These are phyloP conservation scores for Cercospora janseana DNA, from an alignment of 2,329 filamentous ascomycete species.

Conservation along the genomic window DNA sequence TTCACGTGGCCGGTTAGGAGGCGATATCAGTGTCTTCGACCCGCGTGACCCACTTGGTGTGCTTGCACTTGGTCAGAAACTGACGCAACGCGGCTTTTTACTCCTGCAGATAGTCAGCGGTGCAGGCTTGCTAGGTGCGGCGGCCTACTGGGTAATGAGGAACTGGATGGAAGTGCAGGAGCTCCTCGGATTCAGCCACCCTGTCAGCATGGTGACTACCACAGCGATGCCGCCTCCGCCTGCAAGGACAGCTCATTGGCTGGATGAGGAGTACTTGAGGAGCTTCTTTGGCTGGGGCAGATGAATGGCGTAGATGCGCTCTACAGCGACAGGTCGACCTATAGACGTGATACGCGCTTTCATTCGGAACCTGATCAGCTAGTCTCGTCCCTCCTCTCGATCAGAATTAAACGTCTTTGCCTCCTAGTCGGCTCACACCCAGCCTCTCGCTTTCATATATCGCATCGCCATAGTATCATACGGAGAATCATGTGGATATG, in stretches of 20 bases:
- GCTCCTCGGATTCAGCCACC: constrained; percentile 26
- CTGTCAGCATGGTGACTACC: constrained; percentile 15
- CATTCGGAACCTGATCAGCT: not conserved
- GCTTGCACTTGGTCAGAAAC: constrained; percentile 58
- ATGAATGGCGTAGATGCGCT: not conserved
- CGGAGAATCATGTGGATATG: too few relatives aligned
- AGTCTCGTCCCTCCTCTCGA: too few relatives aligned
- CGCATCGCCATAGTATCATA: too few relatives aligned
- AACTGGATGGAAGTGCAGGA: constrained; percentile 35
- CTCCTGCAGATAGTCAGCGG: constrained; percentile 72
- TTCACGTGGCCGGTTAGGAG: constrained; percentile 36
- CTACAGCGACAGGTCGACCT: not conserved
- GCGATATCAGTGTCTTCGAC: constrained; percentile 42
- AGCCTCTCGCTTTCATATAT: too few relatives aligned
- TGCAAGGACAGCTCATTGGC: constrained; percentile 10
- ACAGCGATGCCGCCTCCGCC: constrained; percentile 19
- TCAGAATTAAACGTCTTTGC: too few relatives aligned
- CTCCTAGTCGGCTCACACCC: too few relatives aligned
- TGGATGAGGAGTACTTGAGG: constrained; percentile 11
- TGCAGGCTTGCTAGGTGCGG: constrained; percentile 69
- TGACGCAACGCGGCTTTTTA: constrained; percentile 64
- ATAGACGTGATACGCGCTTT: too few relatives aligned
- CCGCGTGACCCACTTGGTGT: constrained; percentile 77
- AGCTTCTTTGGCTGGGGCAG: constrained; percentile 16
- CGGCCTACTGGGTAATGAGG: constrained; percentile 47